Conservation (phyloP, 2,329 filamentous ascomycete species). For the Spiromastix sp. region DNA sequence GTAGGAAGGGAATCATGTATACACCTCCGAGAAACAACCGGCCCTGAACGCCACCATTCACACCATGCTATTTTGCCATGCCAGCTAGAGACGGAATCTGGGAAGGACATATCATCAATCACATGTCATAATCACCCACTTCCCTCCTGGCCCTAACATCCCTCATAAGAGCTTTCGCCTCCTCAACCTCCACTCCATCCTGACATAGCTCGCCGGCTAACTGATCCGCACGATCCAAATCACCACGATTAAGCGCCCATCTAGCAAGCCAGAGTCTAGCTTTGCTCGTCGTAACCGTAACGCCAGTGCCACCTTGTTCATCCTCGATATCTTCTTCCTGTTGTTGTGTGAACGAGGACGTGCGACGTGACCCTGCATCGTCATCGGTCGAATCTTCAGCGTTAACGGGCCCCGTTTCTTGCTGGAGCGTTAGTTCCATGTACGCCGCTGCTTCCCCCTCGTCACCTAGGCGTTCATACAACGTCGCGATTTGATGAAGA, state of each 20-base stretch:
- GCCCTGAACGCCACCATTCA: too few species aligned
- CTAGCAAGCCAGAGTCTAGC: constrained; percentile 89
- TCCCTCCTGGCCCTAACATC: constrained; percentile 74
- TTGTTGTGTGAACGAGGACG: constrained; percentile 19
- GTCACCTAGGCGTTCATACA: constrained; percentile 75
- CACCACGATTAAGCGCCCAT: constrained; percentile 63
- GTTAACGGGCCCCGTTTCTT: constrained; percentile 62
- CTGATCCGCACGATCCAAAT: constrained; percentile 66
- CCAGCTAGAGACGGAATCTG: too few species aligned
- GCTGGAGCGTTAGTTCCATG: constrained; percentile 91
- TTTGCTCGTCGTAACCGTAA: constrained; percentile 83
- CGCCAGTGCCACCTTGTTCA: constrained; percentile 56
- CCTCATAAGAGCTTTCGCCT: constrained; percentile 84
- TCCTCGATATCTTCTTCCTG: constrained; percentile 30
- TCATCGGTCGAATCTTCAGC: constrained; percentile 29
- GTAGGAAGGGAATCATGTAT: too few species aligned
- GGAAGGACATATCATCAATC: too few species aligned
- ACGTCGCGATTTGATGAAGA: constrained; percentile 74
- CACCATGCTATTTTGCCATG: too few species aligned
- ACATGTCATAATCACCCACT: constrained; percentile 9
- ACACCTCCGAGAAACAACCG: too few species aligned
- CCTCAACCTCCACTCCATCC: constrained; percentile 92
- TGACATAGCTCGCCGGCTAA: constrained; percentile 86
- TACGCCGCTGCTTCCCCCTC: constrained; percentile 76
- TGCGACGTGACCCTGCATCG: constrained; percentile 37